Evolutionary conservation across 2,329 filamentous ascomycete genomes (phyloP), one percentile per base, ranked within the genome.

Genomic region (Corynespora cassiicola): DNA sequence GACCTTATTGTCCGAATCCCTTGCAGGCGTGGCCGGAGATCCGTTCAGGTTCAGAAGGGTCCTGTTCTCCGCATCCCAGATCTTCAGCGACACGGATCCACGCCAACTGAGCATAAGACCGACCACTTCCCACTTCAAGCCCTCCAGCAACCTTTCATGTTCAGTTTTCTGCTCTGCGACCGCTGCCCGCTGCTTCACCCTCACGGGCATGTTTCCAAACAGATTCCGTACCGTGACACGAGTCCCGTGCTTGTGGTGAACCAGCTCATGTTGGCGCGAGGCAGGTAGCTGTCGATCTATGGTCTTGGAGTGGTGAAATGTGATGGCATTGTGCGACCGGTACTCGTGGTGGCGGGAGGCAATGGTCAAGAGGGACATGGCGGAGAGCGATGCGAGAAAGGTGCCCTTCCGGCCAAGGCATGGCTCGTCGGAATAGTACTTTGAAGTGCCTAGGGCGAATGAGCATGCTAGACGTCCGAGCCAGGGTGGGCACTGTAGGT

Each of bases 161-260:
- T 84, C 73, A 16, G 73, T 60, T 8, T 42, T 75, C 50, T 51
- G 74, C 76, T 55, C 81, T 72, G 24, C 75, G 64, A 48, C 69
- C 3, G 82, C 52, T 0, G 80, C 80, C 47, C 90, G 80, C 54
- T 90, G 87, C 62, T 94, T 95, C 17, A 95, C 85, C 10, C 92
- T 84, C 9, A 96, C 92, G 0, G 92, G 90, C 81, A 96, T 88
- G 42, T 85, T 87, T 0, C 91, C 90, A 68, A 96, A 97, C 1
- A 96, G 73, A 63, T 96, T 85, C 39, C 85, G 81, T 5, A 95
- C 86, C 0, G 78, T 78, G 2, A 92, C 83, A 18, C 82, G 80
- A 0, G 91, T 96, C 4, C 92, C 92, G 70, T 88, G 82, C 14
- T 73, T 65, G 39, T 77, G 78, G 22, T 69, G 71, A 7, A 75